These are phyloP conservation scores for Cynanchum wilfordii DNA, from an alignment of 257 asterid genomes.

Conservation along the genomic window DNA sequence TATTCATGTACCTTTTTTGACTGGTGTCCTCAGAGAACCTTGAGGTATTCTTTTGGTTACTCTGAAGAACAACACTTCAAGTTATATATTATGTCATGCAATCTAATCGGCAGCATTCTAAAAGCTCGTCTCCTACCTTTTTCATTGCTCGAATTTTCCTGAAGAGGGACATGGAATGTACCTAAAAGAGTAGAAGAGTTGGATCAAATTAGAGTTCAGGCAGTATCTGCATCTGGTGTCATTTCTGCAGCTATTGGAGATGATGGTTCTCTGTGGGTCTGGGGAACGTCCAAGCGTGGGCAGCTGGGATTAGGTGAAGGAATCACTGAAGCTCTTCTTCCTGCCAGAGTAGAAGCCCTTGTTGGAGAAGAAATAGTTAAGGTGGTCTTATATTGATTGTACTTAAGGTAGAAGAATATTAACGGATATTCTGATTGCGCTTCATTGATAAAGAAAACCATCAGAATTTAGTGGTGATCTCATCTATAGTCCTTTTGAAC, in stretches of 20 bases:
- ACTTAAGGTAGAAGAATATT: constrained; percentile 46
- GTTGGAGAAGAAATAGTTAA: constrained; percentile 65
- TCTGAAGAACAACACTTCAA: not conserved
- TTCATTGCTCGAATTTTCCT: not conserved
- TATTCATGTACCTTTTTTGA: not conserved
- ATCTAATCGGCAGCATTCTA: not conserved
- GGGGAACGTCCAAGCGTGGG: constrained; percentile 97
- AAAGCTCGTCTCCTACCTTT: not conserved
- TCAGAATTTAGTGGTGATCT: not conserved
- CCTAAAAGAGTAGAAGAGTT: constrained; percentile 72
- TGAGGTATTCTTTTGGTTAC: not conserved
- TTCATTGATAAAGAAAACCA: not conserved
- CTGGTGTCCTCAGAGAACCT: not conserved
- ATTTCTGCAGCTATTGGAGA: constrained; percentile 73
- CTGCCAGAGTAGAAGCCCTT: constrained; percentile 67
- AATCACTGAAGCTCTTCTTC: constrained; percentile 49
- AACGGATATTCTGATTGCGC: constrained; percentile 1
- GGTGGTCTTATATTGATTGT: constrained; percentile 63
- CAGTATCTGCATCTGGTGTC: constrained; percentile 83
- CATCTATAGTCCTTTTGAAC: not conserved
- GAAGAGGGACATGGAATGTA: constrained; percentile 69
- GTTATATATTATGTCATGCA: not conserved
- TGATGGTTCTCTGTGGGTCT: constrained; percentile 90
- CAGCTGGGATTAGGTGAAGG: constrained; percentile 77
- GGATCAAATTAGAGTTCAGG: constrained; percentile 45